Evolutionary conservation across 331 rosid genomes (phyloP).

Genomic region (Prunus yedoensis): DNA sequence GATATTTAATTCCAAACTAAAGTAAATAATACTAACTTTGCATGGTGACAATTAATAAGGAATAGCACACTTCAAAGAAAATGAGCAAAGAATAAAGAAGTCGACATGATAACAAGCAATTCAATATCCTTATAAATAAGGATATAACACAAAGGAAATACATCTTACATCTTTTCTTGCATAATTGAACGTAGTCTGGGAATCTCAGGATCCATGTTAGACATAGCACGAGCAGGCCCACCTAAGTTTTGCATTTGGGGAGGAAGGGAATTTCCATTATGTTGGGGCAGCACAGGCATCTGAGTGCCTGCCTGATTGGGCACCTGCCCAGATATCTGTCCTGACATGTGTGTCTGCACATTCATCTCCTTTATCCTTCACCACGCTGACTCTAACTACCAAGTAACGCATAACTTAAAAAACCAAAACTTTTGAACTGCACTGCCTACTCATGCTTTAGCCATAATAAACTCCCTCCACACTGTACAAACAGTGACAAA

Average conservation of each 20-base stretch:
- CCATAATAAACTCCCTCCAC: conserved; percentile 14
- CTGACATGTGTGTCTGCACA: conserved; percentile 59
- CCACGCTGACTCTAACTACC: conserved; percentile 33
- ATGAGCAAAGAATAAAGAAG: not conserved
- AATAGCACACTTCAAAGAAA: not conserved
- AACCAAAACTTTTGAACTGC: conserved; percentile 9
- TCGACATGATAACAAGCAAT: not conserved
- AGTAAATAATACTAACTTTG: not conserved
- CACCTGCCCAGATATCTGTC: conserved; percentile 70
- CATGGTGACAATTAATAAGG: not conserved
- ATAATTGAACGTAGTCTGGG: conserved; percentile 41
- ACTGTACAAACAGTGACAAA: conserved; percentile 6
- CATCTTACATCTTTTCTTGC: conserved; percentile 70
- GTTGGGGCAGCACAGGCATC: conserved; percentile 53
- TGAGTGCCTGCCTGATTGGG: conserved; percentile 70
- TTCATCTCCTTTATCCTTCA: conserved; percentile 52
- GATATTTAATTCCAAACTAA: not conserved
- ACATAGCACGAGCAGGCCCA: conserved; percentile 37
- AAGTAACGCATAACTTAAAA: conserved; percentile 36
- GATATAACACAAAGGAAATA: not conserved
- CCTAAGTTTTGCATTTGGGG: conserved; percentile 53
- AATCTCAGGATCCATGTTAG: conserved; percentile 61
- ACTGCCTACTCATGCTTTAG: conserved; percentile 20
- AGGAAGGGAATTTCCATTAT: conserved; percentile 55
- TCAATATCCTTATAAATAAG: not conserved